Evolutionary conservation across 768 basidiomycete species (phyloP), one percentile per base, ranked within the genome.

Genomic region (Filobasidium wieringae): DNA sequence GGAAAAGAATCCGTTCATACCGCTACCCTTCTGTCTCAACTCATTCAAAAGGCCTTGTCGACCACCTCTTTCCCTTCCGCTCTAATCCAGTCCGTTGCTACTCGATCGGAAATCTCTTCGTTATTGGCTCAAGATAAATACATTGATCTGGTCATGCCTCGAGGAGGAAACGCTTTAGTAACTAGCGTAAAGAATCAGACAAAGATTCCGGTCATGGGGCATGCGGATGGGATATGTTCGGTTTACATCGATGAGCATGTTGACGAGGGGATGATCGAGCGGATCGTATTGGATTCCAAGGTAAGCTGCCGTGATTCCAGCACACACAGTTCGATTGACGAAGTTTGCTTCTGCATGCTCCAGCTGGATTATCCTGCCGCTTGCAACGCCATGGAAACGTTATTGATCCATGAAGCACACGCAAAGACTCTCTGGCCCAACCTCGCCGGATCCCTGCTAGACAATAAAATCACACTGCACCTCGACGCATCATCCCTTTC

Each of bases 151-250:
- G 92, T 97, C 53, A 96, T 97, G 70, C 95, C 95, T 0, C 79
- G 95, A 54, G 95, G 95, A 6, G 91, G 92, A 68, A 93, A 93
- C 65, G 81, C 80, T 61, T 82, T 99, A 12, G 95, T 97, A 27
- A 79, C 77, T 65, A 86, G 78, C 71, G 95, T 99, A 58, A 89
- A 97, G 71, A 85, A 86, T 57, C 82, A 78, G 63, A 95, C 93
- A 0, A 79, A 86, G 58, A 97, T 99, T 60, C 86, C 95, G 1
- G 95, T 99, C 41, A 96, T 99, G 91, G 95, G 95, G 1, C 95
- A 99, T 68, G 92, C 95, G 7, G 95, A 99, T 73, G 95, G 95
- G 1, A 76, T 97, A 8, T 99, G 95, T 72, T 81, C 83, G 19
- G 82, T 95, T 5, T 97, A 84, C 72, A 75, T 99, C 5, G 93